These are phyloP conservation scores for Claviceps arundinis DNA, from an alignment of 2,329 filamentous ascomycete genomes.

Conservation along the genomic window DNA sequence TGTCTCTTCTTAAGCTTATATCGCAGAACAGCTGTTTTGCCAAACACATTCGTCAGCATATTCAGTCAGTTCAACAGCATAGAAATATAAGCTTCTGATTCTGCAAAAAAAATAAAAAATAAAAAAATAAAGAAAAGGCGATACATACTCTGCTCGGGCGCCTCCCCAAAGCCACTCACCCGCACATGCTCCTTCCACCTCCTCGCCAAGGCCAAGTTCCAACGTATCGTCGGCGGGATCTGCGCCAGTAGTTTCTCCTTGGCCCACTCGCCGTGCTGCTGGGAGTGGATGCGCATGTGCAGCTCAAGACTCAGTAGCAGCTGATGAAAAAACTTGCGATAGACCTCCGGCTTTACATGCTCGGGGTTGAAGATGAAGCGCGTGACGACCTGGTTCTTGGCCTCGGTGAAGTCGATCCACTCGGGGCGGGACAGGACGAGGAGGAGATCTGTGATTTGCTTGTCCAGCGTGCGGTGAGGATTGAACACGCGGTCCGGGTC, in stretches of 20 bases:
- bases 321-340: constrained; percentile 61
- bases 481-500: constrained; percentile 50
- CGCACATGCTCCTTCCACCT: constrained; percentile 60
- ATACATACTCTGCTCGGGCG: constrained; percentile 34
- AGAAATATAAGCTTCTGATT: no score
- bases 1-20: constrained; percentile 54
- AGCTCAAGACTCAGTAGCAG: constrained; percentile 62
- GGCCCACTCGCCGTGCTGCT: constrained; percentile 45
- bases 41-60: no score
- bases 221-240: constrained; percentile 57
- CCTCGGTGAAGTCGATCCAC: constrained; percentile 62
- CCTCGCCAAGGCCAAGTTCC: constrained; percentile 60
- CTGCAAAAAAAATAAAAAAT: not conserved
- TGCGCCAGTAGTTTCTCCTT: constrained; percentile 51
- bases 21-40: constrained; percentile 39
- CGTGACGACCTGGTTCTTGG: constrained; percentile 59
- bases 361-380: constrained; percentile 55
- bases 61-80: no score
- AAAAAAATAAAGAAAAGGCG: not conserved
- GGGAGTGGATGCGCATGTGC: constrained; percentile 54
- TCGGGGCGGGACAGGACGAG: constrained; percentile 52
- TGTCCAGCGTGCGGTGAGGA: constrained; percentile 52
- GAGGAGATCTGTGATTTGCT: constrained; percentile 61
- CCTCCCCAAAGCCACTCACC: constrained; percentile 45
- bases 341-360: constrained; percentile 40